phyloP scores from a whole-genome alignment of 345 rosid genomes.

The Diplotaxis tenuifolia region DNA sequence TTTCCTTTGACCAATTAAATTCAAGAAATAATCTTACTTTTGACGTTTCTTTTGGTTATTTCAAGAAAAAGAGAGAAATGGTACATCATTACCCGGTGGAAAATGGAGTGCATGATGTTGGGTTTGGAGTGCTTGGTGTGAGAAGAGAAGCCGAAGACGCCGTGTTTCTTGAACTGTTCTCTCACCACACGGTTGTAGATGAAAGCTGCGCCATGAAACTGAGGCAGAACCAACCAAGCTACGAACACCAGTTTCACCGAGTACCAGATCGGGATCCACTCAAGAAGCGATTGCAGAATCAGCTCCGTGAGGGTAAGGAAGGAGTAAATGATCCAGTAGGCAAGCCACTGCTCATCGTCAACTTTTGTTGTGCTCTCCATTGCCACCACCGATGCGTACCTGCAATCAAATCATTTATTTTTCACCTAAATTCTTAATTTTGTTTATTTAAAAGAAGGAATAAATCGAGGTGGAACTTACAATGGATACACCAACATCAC shows the following conservation, averaged over 20 bases:
- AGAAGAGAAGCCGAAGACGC: conserved; percentile 6
- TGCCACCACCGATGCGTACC: conserved; percentile 79
- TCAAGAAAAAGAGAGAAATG: background rate
- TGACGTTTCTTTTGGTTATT: background rate
- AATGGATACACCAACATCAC: conserved; percentile 77
- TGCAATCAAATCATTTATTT: background rate
- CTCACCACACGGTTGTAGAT: conserved; percentile 65
- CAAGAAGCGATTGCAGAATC: conserved; percentile 57
- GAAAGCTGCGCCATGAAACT: conserved; percentile 73
- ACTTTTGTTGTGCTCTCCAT: conserved; percentile 64
- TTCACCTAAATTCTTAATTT: background rate
- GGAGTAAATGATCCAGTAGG: conserved; percentile 86
- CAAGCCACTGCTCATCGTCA: conserved; percentile 93
- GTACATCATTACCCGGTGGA: background rate
- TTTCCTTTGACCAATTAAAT: background rate
- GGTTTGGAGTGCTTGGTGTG: conserved; percentile 14
- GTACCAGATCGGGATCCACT: conserved; percentile 91
- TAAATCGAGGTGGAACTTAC: conserved; percentile 38
- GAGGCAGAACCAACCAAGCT: conserved; percentile 76
- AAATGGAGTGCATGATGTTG: conserved; percentile 21
- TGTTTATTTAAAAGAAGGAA: background rate
- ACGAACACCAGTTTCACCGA: conserved; percentile 51
- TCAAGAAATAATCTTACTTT: background rate
- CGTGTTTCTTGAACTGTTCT: conserved; percentile 47
- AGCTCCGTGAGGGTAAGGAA: conserved; percentile 72